Conservation (phyloP, 2,329 filamentous ascomycete genomes). For the Pseudohalonectria lignicola region DNA sequence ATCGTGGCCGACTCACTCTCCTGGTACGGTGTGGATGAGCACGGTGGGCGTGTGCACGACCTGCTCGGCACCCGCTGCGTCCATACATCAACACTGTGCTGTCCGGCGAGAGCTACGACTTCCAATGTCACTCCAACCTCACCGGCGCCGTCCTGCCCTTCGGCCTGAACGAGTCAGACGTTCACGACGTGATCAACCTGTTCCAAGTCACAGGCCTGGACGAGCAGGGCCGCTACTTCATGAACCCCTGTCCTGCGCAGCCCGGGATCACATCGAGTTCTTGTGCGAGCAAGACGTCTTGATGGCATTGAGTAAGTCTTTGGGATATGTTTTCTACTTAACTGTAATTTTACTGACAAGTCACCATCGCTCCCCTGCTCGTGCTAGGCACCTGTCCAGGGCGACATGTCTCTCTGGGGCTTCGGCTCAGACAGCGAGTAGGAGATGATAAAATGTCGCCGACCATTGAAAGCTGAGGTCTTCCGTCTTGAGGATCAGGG, state of each 20-base stretch:
- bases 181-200: constrained; percentile 78
- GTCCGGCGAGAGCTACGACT: constrained; percentile 61
- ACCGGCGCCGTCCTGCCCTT: constrained; percentile 58
- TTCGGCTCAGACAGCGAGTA: constrained; percentile 59
- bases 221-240: constrained; percentile 62
- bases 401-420: constrained; percentile 72
- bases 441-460: constrained; percentile 59
- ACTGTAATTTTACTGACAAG: too few species aligned
- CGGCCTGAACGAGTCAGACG: constrained; percentile 60
- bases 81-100: constrained; percentile 73
- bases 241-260: constrained; percentile 49
- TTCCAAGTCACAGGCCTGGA: constrained; percentile 79
- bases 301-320: constrained; percentile 37
- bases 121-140: constrained; percentile 76
- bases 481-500: constrained; percentile 45
- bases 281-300: constrained; percentile 69
- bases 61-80: constrained; percentile 75
- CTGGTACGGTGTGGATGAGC: constrained; percentile 47
- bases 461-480: constrained; percentile 65
- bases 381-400: constrained; percentile 69
- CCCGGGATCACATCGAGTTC: constrained; percentile 58
- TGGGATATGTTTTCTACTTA: too few species aligned
- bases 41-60: constrained; percentile 64
- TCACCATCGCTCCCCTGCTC: background rate
- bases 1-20: constrained; percentile 58